Percentiles rank a stretch among this genome's conserved stretches.
phyloP scores from a whole-genome alignment of 2,329 filamentous ascomycete species.

The Monosporascus sp. region DNA sequence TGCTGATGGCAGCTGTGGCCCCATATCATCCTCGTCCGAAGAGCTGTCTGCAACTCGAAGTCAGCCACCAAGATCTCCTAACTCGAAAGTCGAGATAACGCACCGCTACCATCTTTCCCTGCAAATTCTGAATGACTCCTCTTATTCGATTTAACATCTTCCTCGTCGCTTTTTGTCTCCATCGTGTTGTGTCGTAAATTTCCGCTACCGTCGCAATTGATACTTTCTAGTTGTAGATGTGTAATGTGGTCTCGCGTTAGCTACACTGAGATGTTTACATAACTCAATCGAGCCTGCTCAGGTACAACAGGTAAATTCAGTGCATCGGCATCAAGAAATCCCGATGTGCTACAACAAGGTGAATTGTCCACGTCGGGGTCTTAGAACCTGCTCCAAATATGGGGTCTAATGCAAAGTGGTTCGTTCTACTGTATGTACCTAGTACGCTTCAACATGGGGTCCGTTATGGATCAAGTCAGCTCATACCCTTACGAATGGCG shows the following conservation, averaged over 20 bases:
- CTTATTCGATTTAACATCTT: constrained; percentile 19
- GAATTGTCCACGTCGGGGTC: no score
- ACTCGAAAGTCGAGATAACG: not conserved
- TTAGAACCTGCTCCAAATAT: no score
- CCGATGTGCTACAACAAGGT: no score
- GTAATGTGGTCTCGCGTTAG: not conserved
- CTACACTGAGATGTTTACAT: not conserved
- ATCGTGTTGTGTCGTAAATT: constrained; percentile 14
- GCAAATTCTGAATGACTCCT: constrained; percentile 25
- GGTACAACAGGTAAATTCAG: no score
- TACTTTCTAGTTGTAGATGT: no score
- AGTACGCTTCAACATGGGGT: no score
- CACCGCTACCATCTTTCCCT: constrained; percentile 20
- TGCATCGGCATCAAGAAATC: no score
- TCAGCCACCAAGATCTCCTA: not conserved
- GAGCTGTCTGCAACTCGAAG: constrained; percentile 51
- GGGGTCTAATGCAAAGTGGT: no score
- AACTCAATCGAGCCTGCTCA: not conserved
- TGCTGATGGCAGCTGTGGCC: constrained; percentile 79
- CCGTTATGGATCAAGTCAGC: no score
- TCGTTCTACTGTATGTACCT: no score
- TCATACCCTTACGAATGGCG: not conserved
- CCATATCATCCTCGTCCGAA: constrained; percentile 81
- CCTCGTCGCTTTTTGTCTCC: constrained; percentile 12
- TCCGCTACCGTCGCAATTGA: not conserved